Evolutionary conservation across 2,329 filamentous ascomycete genomes (phyloP).

Genomic region (Talaromyces pinophilus): DNA sequence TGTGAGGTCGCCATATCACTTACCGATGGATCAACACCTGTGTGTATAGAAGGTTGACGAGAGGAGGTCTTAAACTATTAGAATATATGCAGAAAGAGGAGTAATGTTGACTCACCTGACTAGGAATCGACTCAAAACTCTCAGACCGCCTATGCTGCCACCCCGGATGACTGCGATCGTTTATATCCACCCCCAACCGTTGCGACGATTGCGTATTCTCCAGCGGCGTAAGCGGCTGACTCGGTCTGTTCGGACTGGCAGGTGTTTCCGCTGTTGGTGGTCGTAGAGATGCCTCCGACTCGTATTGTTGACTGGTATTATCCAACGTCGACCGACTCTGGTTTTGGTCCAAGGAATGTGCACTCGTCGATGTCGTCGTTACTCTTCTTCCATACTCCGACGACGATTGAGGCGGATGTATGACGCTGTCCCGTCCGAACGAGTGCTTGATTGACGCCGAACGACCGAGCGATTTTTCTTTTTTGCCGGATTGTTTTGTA

Average conservation of each 20-base stretch:
- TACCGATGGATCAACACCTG: neutral
- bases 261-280: constrained; percentile 19
- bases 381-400: constrained; percentile 9
- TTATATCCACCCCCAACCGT: constrained; percentile 21
- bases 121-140: constrained; percentile 27
- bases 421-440: neutral
- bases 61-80: constrained; percentile 15
- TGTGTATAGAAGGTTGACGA: constrained; percentile 20
- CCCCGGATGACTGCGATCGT: constrained; percentile 25
- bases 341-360: neutral
- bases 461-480: constrained; percentile 15
- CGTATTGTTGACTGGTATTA: neutral
- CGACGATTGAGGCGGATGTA: neutral
- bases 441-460: constrained; percentile 20
- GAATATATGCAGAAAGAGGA: neutral
- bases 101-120: constrained; percentile 24
- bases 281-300: neutral
- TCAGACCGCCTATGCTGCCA: constrained; percentile 28
- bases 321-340: constrained; percentile 1
- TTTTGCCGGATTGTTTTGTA: constrained; percentile 4
- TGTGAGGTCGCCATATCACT: constrained; percentile 17
- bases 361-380: neutral
- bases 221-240: constrained; percentile 17
- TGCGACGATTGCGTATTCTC: constrained; percentile 27
- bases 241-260: constrained; percentile 10